A percentile compares a stretch with the other conserved stretches of the same genome.
These are phyloP conservation scores for Olyra latifolia DNA, from an alignment of 176 grass and related monocot species.

Conservation along the genomic window DNA sequence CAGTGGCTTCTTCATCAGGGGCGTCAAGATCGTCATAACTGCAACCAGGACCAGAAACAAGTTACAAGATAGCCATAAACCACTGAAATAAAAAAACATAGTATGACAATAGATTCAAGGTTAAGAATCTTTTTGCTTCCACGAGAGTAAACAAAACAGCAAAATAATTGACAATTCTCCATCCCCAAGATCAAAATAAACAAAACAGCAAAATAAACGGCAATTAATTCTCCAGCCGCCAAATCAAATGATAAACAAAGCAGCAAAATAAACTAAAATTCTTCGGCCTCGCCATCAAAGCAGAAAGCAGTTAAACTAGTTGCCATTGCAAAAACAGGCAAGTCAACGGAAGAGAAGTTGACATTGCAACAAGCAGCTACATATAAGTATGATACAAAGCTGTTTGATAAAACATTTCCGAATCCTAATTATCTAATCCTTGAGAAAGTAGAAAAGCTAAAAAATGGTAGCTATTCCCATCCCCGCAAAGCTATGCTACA, in stretches of 20 bases:
- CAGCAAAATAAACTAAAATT: too few species aligned
- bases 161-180: background rate
- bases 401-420: background rate
- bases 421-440: background rate
- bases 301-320: background rate
- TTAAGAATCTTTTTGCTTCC: background rate
- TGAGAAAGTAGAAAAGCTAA: background rate
- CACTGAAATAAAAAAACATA: background rate
- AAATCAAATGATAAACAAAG: too few species aligned
- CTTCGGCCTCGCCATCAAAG: too few species aligned
- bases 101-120: background rate
- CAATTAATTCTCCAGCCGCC: too few species aligned
- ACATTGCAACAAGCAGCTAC: background rate
- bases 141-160: background rate
- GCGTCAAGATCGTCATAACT: constrained; percentile 85
- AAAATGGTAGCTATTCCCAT: background rate
- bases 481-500: too few species aligned
- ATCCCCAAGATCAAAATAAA: background rate
- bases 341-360: background rate
- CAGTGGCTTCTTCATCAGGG: constrained; percentile 59
- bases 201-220: too few species aligned
- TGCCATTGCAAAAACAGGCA: background rate
- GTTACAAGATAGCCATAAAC: background rate
- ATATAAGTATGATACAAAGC: constrained; percentile 1
- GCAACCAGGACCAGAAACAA: constrained; percentile 20